These are phyloP conservation scores for Pseudoperonospora humuli DNA, from an alignment of 352 stramenopile species.

Conservation along the genomic window DNA sequence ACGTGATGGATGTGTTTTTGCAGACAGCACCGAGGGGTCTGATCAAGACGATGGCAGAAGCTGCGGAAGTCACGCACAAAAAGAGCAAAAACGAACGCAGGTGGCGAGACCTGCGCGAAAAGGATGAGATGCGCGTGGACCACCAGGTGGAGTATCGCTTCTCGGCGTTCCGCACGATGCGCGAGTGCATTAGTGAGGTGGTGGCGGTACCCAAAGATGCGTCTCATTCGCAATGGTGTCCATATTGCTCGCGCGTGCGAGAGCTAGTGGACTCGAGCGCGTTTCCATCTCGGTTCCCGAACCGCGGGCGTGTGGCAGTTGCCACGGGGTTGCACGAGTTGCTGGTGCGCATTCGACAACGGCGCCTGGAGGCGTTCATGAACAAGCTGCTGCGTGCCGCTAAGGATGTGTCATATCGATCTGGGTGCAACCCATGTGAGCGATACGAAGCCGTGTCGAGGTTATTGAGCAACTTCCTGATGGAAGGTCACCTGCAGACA, in stretches of 20 bases:
- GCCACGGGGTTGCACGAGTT: constrained; percentile 13
- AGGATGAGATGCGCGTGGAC: constrained; percentile 16
- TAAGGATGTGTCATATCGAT: constrained; percentile 43
- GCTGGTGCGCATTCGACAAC: constrained; percentile 18
- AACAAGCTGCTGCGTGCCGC: constrained; percentile 32
- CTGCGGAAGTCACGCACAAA: background rate
- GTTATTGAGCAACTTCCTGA: constrained; percentile 53
- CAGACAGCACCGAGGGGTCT: constrained; percentile 36
- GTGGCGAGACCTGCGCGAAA: constrained; percentile 13
- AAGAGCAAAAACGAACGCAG: constrained; percentile 11
- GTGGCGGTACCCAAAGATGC: constrained; percentile 6
- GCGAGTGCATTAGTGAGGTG: constrained; percentile 23
- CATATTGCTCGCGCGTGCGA: constrained; percentile 40
- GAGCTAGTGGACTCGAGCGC: constrained; percentile 27
- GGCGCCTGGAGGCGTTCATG: constrained; percentile 33
- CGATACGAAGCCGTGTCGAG: constrained; percentile 38
- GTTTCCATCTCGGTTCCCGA: constrained; percentile 42
- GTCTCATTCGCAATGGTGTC: constrained; percentile 30
- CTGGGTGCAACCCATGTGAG: constrained; percentile 26
- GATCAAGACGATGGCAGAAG: constrained; percentile 3
- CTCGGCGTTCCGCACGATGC: constrained; percentile 44
- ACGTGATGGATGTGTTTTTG: constrained; percentile 46
- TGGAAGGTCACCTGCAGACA: constrained; percentile 19
- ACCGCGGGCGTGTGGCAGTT: constrained; percentile 15
- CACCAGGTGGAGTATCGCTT: constrained; percentile 55